Base-by-base conservation (phyloP, 1,139 yeast species). In the Yamadazyma membranifaciens region DNA sequence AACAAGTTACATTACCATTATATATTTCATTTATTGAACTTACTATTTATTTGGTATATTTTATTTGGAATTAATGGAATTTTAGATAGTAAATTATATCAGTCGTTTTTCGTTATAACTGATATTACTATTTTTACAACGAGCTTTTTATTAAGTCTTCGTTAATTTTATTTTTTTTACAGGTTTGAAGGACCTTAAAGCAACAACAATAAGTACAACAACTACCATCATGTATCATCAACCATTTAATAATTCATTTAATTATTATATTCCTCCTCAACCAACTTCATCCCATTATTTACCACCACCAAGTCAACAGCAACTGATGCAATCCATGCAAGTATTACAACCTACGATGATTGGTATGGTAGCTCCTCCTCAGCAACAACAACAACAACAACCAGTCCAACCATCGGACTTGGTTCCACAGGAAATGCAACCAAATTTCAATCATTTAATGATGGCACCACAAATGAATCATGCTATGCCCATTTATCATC, bases 61-160 rank as follows among this genome's bases (percentile, higher is more conserved):
- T 20, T 20, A 20, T 20, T 20, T 20, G 24, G 24, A 7, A 20
- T 20, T 20, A 20, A 20, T 20, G 24, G 24, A 20, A 20, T 20
- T 20, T 20, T 20, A 20, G 24, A 24, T 14, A 27, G 14, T 14
- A 11, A n/a, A n/a, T 34, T 11, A 10, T 30, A 13, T 30, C 14
- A 13, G n/a, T 20, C 7, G 22, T 31, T 37, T 24, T 20, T 20
- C 24, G 7, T 20, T 20, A 20, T 20, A 20, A 28, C 22, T 20
- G 9, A 16, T 24, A 24, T 31, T 11, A n/a, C 12, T 10, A 10
- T 17, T 17, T 32, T 32, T 6, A n/a, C 36, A 36, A 48, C 69
- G 73, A 67, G 65, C 73, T 68, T 66, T 67, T 68, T 56, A 62
- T 55, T 68, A 67, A 68, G 73, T 63, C 49, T 44, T 66, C 71